Base-by-base conservation (phyloP, 2,329 filamentous ascomycete species). In the Rutstroemia sp. region DNA sequence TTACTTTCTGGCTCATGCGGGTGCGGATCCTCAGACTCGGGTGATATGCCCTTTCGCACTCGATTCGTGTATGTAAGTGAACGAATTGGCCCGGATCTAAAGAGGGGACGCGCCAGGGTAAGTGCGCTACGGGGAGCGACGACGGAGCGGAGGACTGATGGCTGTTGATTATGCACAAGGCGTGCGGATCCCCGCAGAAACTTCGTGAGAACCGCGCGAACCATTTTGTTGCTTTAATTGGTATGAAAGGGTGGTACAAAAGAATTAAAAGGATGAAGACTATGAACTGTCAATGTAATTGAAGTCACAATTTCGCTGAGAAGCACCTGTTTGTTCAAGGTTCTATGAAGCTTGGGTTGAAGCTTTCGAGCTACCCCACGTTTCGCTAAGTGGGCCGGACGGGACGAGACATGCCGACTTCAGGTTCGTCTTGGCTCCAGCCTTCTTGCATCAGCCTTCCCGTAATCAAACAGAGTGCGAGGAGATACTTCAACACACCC, bases 1-100 rank as follows among this genome's bases (percentile, higher is more conserved):
- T 71, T 62, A 57, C 67, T 64, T 56, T 75, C 68, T 49, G 73
- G 69, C 59, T 77, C 64, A 61, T 77, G 75, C 42, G 73, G 68
- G 46, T 71, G 63, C 9, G 83, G 82, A 57, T 83, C 72, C 42
- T 77, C 72, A 5, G 80, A 79, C 59, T 82, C 77, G n/a, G 84
- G 83, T 59, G 79, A 79, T 64, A 86, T 77, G 59, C 81, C 80
- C 65, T 79, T 78, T 61, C 61, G 64, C 42, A 62, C 57, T 34
- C 69, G 53, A 18, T 65, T 59, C 21, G 71, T 72, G 2, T 65
- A 68, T 48, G 73, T 74, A 64, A 75, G 71, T 21, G 54, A 54
- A 16, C 67, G 46, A 16, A 18, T 46, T 45, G 37, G n/a, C 39
- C 12, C 12, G 5, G 30, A 21, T 14, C 5, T 30, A 14, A 34